phyloP scores from a whole-genome alignment of 441 rosid species.

The Populus hybrid region DNA sequence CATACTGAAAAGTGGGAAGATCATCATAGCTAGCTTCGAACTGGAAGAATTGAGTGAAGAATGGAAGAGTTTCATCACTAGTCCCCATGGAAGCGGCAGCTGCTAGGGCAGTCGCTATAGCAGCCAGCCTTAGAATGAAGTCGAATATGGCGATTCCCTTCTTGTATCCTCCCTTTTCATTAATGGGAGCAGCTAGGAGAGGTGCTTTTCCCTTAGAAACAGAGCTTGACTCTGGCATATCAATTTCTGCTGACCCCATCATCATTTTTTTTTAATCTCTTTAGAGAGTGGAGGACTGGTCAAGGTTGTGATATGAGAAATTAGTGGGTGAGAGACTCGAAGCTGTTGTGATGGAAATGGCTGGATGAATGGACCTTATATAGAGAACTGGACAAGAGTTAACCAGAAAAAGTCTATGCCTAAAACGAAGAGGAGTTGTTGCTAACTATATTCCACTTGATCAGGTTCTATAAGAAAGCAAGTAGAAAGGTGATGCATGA shows the following conservation, averaged over 20 bases:
- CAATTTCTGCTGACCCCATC: slow-evolving; percentile 43
- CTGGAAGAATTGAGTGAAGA: slow-evolving; percentile 87
- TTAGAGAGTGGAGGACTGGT: slow-evolving; percentile 1
- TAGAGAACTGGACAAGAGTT: slow-evolving; percentile 20
- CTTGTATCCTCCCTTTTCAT: slow-evolving; percentile 36
- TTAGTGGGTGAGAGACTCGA: slow-evolving; percentile 4
- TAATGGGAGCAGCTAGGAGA: slow-evolving; percentile 28
- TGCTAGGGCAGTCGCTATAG: slow-evolving; percentile 43
- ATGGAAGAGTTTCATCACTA: slow-evolving; percentile 69
- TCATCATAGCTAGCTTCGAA: slow-evolving; percentile 72
- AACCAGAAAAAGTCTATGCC: not conserved
- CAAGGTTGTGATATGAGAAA: not conserved
- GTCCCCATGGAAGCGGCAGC: slow-evolving; percentile 72
- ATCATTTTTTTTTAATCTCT: slow-evolving; percentile 11
- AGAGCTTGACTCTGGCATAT: slow-evolving; percentile 55
- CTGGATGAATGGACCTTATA: slow-evolving; percentile 21
- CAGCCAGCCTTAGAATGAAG: slow-evolving; percentile 60
- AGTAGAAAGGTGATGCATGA: not conserved
- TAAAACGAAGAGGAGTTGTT: slow-evolving; percentile 41
- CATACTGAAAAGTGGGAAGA: slow-evolving; percentile 65
- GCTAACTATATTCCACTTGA: not conserved
- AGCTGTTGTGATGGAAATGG: slow-evolving; percentile 33
- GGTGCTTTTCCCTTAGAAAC: slow-evolving; percentile 54
- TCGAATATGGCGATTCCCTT: slow-evolving; percentile 70
- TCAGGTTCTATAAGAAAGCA: not conserved